phyloP scores from a whole-genome alignment of 2,329 filamentous ascomycete genomes.

The Hypoxylon sp. region DNA sequence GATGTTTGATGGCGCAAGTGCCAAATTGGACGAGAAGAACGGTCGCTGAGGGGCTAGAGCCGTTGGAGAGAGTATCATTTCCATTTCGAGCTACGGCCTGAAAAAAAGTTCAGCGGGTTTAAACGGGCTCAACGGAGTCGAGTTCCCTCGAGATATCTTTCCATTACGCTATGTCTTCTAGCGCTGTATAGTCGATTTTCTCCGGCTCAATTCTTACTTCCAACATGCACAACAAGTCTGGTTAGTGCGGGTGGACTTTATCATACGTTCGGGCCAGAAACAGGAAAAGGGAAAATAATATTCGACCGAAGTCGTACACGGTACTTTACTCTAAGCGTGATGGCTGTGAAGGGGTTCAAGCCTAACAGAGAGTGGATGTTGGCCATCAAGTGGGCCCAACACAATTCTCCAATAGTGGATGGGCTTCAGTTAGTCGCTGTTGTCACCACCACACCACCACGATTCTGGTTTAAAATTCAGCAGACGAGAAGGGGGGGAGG shows the following conservation, averaged over 20 bases:
- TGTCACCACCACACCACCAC: slow-evolving; percentile 43
- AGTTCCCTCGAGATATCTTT: slow-evolving; percentile 36
- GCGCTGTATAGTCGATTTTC: slow-evolving; percentile 32
- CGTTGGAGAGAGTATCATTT: slow-evolving; percentile 35
- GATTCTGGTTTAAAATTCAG: slow-evolving; percentile 32
- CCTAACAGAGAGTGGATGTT: slow-evolving; percentile 39
- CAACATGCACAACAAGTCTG: slow-evolving; percentile 35
- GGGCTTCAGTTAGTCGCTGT: slow-evolving; percentile 35
- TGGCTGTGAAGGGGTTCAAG: slow-evolving; percentile 32
- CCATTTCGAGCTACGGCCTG: slow-evolving; percentile 35
- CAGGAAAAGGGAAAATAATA: slow-evolving; percentile 38
- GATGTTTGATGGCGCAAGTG: slow-evolving; percentile 45
- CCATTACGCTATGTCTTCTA: slow-evolving; percentile 30
- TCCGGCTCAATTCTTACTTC: slow-evolving; percentile 39
- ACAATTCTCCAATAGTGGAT: slow-evolving; percentile 42
- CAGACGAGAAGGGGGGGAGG: slow-evolving; percentile 24
- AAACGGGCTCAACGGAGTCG: slow-evolving; percentile 35
- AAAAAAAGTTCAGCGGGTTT: slow-evolving; percentile 27
- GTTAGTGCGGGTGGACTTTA: slow-evolving; percentile 41
- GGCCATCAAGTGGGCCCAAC: slow-evolving; percentile 34
- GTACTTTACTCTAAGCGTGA: slow-evolving; percentile 38
- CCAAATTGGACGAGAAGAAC: slow-evolving; percentile 37
- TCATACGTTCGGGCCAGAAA: slow-evolving; percentile 36
- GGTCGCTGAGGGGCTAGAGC: slow-evolving; percentile 36
- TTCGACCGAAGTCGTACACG: slow-evolving; percentile 42